A percentile compares a stretch with the other conserved stretches of the same genome.
Conservation (phyloP, 768 basidiomycete genomes). For the Lactarius quietus region DNA sequence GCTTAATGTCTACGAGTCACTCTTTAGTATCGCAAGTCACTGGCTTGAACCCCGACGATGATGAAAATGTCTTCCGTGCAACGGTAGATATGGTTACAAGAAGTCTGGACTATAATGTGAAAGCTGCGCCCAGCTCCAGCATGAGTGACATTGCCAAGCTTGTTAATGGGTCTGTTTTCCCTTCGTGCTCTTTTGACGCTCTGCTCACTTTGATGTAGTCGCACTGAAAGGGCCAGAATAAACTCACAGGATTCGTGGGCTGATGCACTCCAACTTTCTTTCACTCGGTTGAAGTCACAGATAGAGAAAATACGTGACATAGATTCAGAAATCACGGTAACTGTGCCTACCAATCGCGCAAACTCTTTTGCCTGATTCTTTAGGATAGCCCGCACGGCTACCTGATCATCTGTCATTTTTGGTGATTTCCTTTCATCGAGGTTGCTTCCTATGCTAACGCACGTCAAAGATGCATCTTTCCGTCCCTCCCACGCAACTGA, state of each 20-base stretch:
- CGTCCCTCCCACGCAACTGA: slow-evolving; percentile 45
- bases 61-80: slow-evolving; percentile 44
- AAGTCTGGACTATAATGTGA: slow-evolving; percentile 54
- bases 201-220: slow-evolving; percentile 37
- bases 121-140: slow-evolving; percentile 55
- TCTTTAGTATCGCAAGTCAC: slow-evolving; percentile 53
- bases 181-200: neutral
- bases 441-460: neutral
- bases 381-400: slow-evolving; percentile 12
- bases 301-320: slow-evolving; percentile 52
- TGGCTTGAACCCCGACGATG: slow-evolving; percentile 43
- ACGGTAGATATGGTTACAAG: slow-evolving; percentile 56
- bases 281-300: slow-evolving; percentile 48
- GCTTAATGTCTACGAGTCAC: slow-evolving; percentile 53
- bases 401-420: slow-evolving; percentile 73
- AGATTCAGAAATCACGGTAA: slow-evolving; percentile 63
- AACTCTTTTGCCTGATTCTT: neutral
- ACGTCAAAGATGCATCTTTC: slow-evolving; percentile 52
- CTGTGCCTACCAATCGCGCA: neutral
- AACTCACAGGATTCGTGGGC: slow-evolving; percentile 60
- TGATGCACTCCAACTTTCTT: slow-evolving; percentile 54
- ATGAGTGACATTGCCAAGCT: slow-evolving; percentile 52
- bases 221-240: slow-evolving; percentile 64
- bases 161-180: slow-evolving; percentile 47
- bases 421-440: slow-evolving; percentile 38